Base-by-base conservation (phyloP, 805 yeast genomes). In the Brettanomyces sp. region DNA sequence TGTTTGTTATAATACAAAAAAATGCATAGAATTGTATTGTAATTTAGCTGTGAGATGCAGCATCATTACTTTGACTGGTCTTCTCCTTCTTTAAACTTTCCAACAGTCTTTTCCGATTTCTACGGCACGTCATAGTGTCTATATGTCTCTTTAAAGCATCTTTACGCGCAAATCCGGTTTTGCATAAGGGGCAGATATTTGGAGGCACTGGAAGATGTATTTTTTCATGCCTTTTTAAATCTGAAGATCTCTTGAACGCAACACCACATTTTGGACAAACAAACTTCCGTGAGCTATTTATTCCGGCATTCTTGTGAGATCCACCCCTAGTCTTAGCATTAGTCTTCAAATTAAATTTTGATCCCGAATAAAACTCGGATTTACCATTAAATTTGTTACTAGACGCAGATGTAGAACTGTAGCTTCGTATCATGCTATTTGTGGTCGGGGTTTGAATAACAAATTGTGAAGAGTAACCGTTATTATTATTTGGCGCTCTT, bases 111-210 rank as follows among this genome's bases (percentile, higher is more conserved):
- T 77, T 81, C 36, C 86, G 74, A 57, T 85, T 85, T 46, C 93
- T 59, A 51, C 76, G 76, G 66, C 95, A 85, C 0, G 93, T 85
- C 49, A 81, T 64, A 0, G 95, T 85, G 43, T 82, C 83, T 46
- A 70, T 69, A 60, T 85, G 95, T 53, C 95, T 69, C 58, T 84
- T 85, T 54, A 85, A 67, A 0, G 93, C 93, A 63, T 85, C 95
- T 55, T 82, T 83, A 42, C 95, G 67, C 2, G 93, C 91, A 70
- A 85, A 85, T 0, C 93, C 90, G 57, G 85, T 85, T 35, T 86
- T 87, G 66, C 95, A 85, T 14, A 70, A 64, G 5, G 81, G 77
- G 62, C 95, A 85, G 41, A 83, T 77, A 56, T 85, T 82, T 1
- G 91, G 90, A 7, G 86, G 76, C 2, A 82, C 77, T 23, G 79